Evolutionary conservation across 306 rosid genomes (phyloP).

Genomic region (Vigna mungo): DNA sequence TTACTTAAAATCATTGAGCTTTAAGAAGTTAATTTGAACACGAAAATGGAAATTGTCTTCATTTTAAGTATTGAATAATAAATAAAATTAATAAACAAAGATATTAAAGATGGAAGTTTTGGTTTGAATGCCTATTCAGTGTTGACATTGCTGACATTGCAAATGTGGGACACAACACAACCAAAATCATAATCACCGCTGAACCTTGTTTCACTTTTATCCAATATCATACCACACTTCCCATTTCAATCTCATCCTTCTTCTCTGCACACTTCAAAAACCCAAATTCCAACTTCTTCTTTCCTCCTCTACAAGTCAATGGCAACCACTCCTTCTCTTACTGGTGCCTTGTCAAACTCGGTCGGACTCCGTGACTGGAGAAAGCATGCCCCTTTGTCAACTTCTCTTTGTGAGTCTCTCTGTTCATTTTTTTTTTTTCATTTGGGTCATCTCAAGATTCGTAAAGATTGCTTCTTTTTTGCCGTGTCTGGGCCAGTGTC

Average conservation of each 20-base stretch:
- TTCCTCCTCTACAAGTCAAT: conserved; percentile 42
- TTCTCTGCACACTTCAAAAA: background rate
- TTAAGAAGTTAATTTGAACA: too few relatives aligned
- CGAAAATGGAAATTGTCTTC: too few relatives aligned
- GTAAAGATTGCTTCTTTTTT: background rate
- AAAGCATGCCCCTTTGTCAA: conserved; percentile 43
- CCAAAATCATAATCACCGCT: background rate
- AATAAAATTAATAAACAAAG: too few relatives aligned
- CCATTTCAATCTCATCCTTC: conserved; percentile 6
- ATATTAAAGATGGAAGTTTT: too few relatives aligned
- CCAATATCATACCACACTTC: background rate
- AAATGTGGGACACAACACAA: background rate
- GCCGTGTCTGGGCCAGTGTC: background rate
- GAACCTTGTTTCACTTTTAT: conserved; percentile 7
- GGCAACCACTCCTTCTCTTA: conserved; percentile 60
- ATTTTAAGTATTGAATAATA: too few relatives aligned
- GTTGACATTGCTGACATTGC: background rate
- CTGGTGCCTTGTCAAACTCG: conserved; percentile 51
- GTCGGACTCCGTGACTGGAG: conserved; percentile 47
- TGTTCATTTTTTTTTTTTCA: conserved; percentile 28
- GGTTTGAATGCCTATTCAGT: background rate
- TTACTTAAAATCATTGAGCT: too few relatives aligned
- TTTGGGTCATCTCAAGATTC: conserved; percentile 34
- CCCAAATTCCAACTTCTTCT: background rate
- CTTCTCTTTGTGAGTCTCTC: conserved; percentile 44